Evolutionary conservation across 1,284 basidiomycete species (phyloP).

Genomic region (Cryptococcus sp.): DNA sequence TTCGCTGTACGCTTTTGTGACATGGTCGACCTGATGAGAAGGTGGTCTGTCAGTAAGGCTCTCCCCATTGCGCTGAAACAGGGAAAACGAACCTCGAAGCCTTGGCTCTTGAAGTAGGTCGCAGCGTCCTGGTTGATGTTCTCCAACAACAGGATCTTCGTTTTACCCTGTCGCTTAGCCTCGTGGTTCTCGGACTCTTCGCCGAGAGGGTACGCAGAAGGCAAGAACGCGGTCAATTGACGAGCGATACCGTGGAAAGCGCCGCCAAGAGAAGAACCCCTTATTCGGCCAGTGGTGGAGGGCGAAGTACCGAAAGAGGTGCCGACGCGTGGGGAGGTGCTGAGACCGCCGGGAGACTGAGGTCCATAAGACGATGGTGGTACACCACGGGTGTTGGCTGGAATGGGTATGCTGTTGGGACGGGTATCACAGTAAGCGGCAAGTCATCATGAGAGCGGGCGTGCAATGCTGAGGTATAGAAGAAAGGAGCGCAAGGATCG

Average conservation of each 20-base stretch:
- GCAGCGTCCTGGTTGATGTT: slow-evolving; percentile 95
- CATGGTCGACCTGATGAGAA: slow-evolving; percentile 80
- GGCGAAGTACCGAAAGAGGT: slow-evolving; percentile 29
- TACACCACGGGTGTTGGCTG: slow-evolving; percentile 49
- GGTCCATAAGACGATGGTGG: slow-evolving; percentile 34
- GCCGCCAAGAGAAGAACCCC: slow-evolving; percentile 17
- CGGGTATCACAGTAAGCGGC: background rate
- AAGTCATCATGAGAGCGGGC: background rate
- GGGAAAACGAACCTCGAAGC: slow-evolving; percentile 61
- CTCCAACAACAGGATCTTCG: slow-evolving; percentile 76
- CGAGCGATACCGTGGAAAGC: slow-evolving; percentile 31
- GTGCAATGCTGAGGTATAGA: too few relatives aligned
- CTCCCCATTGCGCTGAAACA: background rate
- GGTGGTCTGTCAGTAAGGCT: background rate
- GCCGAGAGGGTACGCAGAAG: slow-evolving; percentile 40
- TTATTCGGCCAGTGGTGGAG: slow-evolving; percentile 17
- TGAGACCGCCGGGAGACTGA: slow-evolving; percentile 26
- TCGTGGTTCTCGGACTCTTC: slow-evolving; percentile 29
- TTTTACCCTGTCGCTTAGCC: slow-evolving; percentile 40
- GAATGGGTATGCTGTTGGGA: slow-evolving; percentile 49
- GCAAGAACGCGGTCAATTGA: slow-evolving; percentile 51
- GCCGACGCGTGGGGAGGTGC: slow-evolving; percentile 30
- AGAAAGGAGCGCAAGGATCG: too few relatives aligned
- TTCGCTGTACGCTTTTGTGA: slow-evolving; percentile 82
- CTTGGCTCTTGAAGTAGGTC: slow-evolving; percentile 73